These are phyloP conservation scores for Gentiana macrophylla DNA, from an alignment of 257 asterid genomes.

Conservation along the genomic window DNA sequence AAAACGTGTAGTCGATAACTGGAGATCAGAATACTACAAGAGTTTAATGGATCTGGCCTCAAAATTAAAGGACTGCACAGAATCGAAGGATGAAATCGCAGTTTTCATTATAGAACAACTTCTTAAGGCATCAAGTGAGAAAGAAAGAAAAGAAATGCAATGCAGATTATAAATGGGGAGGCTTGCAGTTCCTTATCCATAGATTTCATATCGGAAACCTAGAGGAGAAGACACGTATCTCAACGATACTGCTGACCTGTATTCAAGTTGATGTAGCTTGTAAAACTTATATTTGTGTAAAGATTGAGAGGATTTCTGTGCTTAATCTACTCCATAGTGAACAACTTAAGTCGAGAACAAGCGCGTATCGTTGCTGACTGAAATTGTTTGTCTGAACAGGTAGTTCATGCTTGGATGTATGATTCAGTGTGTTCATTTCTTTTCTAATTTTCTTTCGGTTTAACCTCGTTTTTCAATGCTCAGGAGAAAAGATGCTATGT, in stretches of 20 bases:
- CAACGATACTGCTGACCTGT: conserved; percentile 34
- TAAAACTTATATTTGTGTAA: conserved; percentile 32
- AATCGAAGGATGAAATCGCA: conserved; percentile 22
- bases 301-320: conserved; percentile 30
- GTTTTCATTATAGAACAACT: conserved; percentile 39
- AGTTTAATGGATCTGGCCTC: conserved; percentile 29
- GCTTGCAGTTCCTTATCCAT: conserved; percentile 45
- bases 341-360: conserved; percentile 22
- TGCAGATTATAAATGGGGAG: conserved; percentile 46
- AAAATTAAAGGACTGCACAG: conserved; percentile 9
- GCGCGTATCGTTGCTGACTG: conserved; percentile 33
- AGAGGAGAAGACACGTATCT: conserved; percentile 35
- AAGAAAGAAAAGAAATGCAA: conserved; percentile 31
- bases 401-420: conserved; percentile 8
- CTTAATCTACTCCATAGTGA: conserved; percentile 37
- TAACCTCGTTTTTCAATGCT: not conserved
- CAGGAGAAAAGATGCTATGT: conserved; percentile 50
- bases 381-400: conserved; percentile 69
- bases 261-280: conserved; percentile 43
- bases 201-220: conserved; percentile 31
- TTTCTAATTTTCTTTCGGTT: not conserved
- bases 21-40: conserved; percentile 45
- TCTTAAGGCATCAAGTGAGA: conserved; percentile 29
- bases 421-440: too few species aligned
- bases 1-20: conserved; percentile 47